phyloP scores from a whole-genome alignment of 441 rosid species.

The Biscutella laevigata region DNA sequence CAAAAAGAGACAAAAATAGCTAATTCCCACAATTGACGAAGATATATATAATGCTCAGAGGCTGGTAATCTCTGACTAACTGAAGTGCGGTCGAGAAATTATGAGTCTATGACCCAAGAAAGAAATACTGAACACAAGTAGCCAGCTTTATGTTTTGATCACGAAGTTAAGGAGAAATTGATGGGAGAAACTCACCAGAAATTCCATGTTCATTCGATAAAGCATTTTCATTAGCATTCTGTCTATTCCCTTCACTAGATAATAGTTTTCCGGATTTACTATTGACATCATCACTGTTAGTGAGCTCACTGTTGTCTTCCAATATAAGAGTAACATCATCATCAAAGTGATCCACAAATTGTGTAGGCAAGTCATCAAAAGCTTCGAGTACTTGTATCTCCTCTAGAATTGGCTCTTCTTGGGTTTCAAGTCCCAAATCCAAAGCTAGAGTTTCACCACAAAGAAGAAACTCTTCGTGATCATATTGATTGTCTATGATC shows the following conservation, averaged over 20 bases:
- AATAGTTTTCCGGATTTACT: not conserved
- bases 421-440: slow-evolving; percentile 37
- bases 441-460: slow-evolving; percentile 52
- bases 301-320: slow-evolving; percentile 4
- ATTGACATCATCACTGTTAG: not conserved
- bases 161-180: not conserved
- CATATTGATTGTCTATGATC: slow-evolving; percentile 14
- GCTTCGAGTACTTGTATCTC: slow-evolving; percentile 37
- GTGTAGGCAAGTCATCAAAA: slow-evolving; percentile 33
- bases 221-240: slow-evolving; percentile 1
- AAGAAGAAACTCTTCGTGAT: slow-evolving; percentile 16
- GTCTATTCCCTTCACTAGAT: not conserved
- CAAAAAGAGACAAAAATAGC: not conserved
- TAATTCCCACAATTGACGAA: not conserved
- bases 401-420: slow-evolving; percentile 27
- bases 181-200: slow-evolving; percentile 21
- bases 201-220: not conserved
- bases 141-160: not conserved
- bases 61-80: slow-evolving; percentile 8
- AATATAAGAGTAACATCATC: slow-evolving; percentile 18
- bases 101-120: slow-evolving; percentile 12
- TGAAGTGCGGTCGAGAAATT: not conserved
- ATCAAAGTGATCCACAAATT: slow-evolving; percentile 34
- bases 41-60: not conserved
- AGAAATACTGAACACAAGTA: not conserved